Evolutionary conservation across 371 early-diverging fungal species (phyloP).

Genomic region (Mortierella sp.): DNA sequence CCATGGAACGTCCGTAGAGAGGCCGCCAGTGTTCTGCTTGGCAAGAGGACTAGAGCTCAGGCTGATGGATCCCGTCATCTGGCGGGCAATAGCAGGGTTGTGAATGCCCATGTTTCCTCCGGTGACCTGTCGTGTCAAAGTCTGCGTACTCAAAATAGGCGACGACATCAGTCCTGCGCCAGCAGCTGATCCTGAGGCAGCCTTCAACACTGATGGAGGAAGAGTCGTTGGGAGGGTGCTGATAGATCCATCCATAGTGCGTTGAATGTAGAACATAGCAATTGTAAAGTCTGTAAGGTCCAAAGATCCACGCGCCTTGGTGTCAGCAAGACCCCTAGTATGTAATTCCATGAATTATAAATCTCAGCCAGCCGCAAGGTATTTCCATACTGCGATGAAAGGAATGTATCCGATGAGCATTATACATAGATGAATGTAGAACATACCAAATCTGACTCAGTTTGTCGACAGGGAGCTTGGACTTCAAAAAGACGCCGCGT

Average conservation of each 20-base stretch:
- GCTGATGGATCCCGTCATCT: slow-evolving; percentile 44
- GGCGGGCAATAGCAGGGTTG: slow-evolving; percentile 32
- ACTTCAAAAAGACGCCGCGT: slow-evolving; percentile 63
- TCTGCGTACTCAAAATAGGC: slow-evolving; percentile 36
- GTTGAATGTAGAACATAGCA: slow-evolving; percentile 85
- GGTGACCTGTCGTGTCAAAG: slow-evolving; percentile 43
- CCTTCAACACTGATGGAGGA: slow-evolving; percentile 69
- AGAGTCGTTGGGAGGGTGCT: slow-evolving; percentile 70
- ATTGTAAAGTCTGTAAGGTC: slow-evolving; percentile 83
- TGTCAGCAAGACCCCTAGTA: slow-evolving; percentile 76
- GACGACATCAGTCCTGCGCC: slow-evolving; percentile 57
- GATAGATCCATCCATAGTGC: slow-evolving; percentile 73
- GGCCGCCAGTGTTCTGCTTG: slow-evolving; percentile 58
- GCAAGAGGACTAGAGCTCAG: slow-evolving; percentile 38
- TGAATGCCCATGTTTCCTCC: slow-evolving; percentile 37
- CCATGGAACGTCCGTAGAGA: slow-evolving; percentile 67
- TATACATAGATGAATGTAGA: background rate
- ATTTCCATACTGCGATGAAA: background rate
- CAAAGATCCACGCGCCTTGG: slow-evolving; percentile 74
- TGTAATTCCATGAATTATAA: background rate
- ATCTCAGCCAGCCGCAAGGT: background rate
- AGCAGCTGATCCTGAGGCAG: slow-evolving; percentile 62
- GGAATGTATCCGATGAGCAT: background rate
- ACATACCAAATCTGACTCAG: slow-evolving; percentile 64
- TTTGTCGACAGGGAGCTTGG: slow-evolving; percentile 63